Conservation (phyloP, 1,284 basidiomycete genomes). For the Coniferiporia weirii region DNA sequence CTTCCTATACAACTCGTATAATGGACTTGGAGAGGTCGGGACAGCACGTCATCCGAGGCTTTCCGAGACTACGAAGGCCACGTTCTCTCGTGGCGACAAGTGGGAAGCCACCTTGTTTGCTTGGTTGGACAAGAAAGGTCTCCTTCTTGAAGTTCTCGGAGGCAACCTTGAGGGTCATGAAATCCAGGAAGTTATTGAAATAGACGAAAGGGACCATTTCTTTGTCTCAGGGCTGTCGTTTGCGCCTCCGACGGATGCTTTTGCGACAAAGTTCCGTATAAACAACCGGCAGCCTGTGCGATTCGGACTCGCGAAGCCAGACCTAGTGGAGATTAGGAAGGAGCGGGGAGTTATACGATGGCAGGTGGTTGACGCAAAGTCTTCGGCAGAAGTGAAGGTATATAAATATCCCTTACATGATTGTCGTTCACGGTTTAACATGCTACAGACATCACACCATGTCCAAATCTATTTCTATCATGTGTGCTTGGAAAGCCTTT, state of each 20-base stretch:
- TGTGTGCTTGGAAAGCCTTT: conserved; percentile 37
- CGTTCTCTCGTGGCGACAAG: conserved; percentile 39
- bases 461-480: conserved; percentile 48
- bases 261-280: conserved; percentile 31
- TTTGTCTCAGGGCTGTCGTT: conserved; percentile 44
- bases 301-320: conserved; percentile 45
- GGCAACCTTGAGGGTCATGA: conserved; percentile 29
- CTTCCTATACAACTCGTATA: conserved; percentile 41
- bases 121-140: conserved; percentile 39
- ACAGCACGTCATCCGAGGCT: conserved; percentile 12
- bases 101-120: conserved; percentile 45
- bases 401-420: not conserved
- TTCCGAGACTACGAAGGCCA: conserved; percentile 33
- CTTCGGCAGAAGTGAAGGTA: conserved; percentile 38
- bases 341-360: conserved; percentile 34
- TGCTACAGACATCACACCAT: conserved; percentile 42
- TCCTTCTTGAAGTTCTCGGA: conserved; percentile 36
- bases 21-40: conserved; percentile 19
- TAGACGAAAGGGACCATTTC: conserved; percentile 41
- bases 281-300: conserved; percentile 31
- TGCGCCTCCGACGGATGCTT: conserved; percentile 32
- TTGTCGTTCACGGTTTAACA: not conserved
- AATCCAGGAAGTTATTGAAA: conserved; percentile 37
- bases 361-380: conserved; percentile 51
- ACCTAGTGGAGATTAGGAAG: conserved; percentile 40